Percentiles rank a stretch among this genome's conserved stretches.
Evolutionary conservation across 169 alveolate species (phyloP).

Genomic region (Plasmodium gaboni): DNA sequence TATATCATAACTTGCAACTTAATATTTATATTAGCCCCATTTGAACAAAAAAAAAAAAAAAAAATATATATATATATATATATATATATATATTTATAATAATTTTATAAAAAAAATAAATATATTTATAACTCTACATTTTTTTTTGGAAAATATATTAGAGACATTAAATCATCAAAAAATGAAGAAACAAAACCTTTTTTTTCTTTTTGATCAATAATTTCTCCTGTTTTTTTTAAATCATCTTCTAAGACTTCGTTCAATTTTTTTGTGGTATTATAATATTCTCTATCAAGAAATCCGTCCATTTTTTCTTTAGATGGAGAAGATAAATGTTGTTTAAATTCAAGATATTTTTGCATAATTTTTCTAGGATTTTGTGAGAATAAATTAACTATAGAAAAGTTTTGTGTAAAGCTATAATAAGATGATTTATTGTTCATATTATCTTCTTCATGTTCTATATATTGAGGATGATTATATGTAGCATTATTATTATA

Average conservation of each 20-base stretch:
- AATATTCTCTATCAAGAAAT: slow-evolving; percentile 45
- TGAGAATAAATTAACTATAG: slow-evolving; percentile 29
- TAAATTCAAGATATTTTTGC: slow-evolving; percentile 56
- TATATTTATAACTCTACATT: slow-evolving; percentile 30
- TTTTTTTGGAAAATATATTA: slow-evolving; percentile 37
- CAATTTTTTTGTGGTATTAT: slow-evolving; percentile 18
- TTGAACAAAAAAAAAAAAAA: neutral
- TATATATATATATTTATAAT: neutral
- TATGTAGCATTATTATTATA: neutral
- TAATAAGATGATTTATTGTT: slow-evolving; percentile 7
- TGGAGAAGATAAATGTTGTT: slow-evolving; percentile 12
- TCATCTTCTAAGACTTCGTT: slow-evolving; percentile 18
- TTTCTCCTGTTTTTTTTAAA: slow-evolving; percentile 22
- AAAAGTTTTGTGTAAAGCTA: slow-evolving; percentile 17
- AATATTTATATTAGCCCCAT: neutral
- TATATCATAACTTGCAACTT: neutral
- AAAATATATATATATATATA: neutral
- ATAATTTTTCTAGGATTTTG: slow-evolving; percentile 30
- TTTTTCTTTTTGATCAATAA: slow-evolving; percentile 10
- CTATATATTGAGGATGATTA: neutral
- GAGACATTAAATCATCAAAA: slow-evolving; percentile 19
- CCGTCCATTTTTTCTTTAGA: slow-evolving; percentile 16
- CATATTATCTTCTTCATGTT: neutral
- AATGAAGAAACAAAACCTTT: slow-evolving; percentile 41
- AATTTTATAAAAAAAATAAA: neutral